phyloP scores from a whole-genome alignment of 225 moss, liverwort and hornwort species.

The Pleurozium schreberi region DNA sequence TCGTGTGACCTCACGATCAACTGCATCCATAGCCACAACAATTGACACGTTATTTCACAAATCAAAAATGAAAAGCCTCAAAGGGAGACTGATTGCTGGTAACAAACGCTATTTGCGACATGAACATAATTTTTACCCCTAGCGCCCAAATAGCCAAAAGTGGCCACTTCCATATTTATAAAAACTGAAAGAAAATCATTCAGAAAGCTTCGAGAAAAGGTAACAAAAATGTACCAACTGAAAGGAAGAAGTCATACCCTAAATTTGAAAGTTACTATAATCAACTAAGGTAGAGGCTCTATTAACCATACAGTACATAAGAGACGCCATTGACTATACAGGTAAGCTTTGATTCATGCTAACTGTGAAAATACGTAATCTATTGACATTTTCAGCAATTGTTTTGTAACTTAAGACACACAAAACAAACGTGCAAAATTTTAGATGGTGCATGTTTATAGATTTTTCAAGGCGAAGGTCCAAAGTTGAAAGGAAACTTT shows the following conservation, averaged over 20 bases:
- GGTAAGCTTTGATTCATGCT: background rate
- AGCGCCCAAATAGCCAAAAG: background rate
- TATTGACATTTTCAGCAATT: background rate
- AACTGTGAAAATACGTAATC: background rate
- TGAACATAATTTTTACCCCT: background rate
- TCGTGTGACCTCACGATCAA: conserved; percentile 97
- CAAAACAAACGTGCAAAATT: background rate
- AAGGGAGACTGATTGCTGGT: background rate
- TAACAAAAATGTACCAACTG: background rate
- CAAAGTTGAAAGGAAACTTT: background rate
- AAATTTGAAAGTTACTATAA: background rate
- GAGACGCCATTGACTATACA: background rate
- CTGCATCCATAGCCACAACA: conserved; percentile 41
- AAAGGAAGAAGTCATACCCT: background rate
- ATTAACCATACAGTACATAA: background rate
- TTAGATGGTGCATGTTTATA: background rate
- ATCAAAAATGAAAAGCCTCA: background rate
- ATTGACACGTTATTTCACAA: background rate
- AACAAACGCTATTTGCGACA: background rate
- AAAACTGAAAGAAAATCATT: background rate
- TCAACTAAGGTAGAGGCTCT: background rate
- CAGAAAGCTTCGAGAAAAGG: background rate
- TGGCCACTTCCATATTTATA: no score
- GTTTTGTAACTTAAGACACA: background rate
- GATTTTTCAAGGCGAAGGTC: background rate